These are phyloP conservation scores for Trichosporon sp. DNA, from an alignment of 1,284 basidiomycete species.

Conservation along the genomic window DNA sequence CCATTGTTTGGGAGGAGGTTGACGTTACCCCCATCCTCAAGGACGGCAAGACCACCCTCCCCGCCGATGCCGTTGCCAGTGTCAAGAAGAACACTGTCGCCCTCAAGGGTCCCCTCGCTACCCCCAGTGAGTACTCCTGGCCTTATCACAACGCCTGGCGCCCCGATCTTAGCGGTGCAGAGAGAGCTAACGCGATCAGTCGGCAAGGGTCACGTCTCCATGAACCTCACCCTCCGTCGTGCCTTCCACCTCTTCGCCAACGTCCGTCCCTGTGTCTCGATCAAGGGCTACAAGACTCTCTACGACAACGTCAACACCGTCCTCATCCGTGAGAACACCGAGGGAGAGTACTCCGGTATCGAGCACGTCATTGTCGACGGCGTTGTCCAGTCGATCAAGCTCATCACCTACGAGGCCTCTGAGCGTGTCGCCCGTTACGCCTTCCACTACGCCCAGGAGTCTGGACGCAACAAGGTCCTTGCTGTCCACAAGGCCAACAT, in stretches of 20 bases:
- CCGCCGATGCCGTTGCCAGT: slow-evolving; percentile 80
- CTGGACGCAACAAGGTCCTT: slow-evolving; percentile 85
- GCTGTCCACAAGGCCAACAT: slow-evolving; percentile 99
- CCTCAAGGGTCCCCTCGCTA: slow-evolving; percentile 92
- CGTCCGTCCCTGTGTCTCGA: slow-evolving; percentile 92
- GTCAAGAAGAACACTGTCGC: slow-evolving; percentile 98
- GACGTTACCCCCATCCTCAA: slow-evolving; percentile 90
- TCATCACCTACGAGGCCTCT: slow-evolving; percentile 98
- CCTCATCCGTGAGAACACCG: slow-evolving; percentile 98
- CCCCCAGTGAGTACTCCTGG: slow-evolving; percentile 62
- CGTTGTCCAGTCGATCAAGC: slow-evolving; percentile 99
- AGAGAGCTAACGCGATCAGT: slow-evolving; percentile 54
- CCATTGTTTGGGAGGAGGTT: slow-evolving; percentile 98
- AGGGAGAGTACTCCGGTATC: slow-evolving; percentile 99
- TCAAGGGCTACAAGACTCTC: slow-evolving; percentile 95
- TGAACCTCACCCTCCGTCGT: slow-evolving; percentile 92
- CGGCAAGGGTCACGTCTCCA: slow-evolving; percentile 97
- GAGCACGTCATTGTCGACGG: slow-evolving; percentile 97
- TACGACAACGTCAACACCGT: slow-evolving; percentile 99
- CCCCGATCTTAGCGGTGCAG: neutral
- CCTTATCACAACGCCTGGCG: neutral
- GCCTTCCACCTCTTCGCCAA: slow-evolving; percentile 99
- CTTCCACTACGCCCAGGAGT: slow-evolving; percentile 90
- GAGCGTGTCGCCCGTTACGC: slow-evolving; percentile 98
- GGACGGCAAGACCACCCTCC: slow-evolving; percentile 94